A percentile compares a stretch with the other conserved stretches of the same genome.
Evolutionary conservation across 2,329 filamentous ascomycete species (phyloP).

Genomic region (Microdochium trichocladiopsis): DNA sequence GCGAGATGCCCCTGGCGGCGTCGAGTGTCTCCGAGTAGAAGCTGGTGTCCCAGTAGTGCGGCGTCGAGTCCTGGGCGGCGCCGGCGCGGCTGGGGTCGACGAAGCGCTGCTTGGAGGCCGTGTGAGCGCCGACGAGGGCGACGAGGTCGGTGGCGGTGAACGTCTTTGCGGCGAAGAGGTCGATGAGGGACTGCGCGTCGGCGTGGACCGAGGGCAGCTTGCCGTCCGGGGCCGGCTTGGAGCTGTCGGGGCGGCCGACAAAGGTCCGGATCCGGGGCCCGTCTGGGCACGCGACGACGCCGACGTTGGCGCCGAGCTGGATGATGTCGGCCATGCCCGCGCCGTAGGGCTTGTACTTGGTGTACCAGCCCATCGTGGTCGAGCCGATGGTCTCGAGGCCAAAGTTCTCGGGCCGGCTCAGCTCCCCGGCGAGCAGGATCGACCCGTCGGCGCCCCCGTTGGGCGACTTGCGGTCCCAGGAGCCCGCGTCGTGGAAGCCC

Average conservation of each 20-base stretch:
- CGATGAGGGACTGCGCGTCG: constrained; percentile 32
- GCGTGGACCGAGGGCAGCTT: constrained; percentile 35
- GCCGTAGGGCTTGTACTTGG: constrained; percentile 25
- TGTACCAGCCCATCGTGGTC: constrained; percentile 27
- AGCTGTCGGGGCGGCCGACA: constrained; percentile 38
- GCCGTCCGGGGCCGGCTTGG: constrained; percentile 28
- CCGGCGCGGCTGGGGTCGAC: constrained; percentile 29
- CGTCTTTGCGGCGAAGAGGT: constrained; percentile 41
- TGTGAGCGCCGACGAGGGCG: constrained; percentile 48
- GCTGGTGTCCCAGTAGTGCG: constrained; percentile 39
- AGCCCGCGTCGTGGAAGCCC: constrained; percentile 39
- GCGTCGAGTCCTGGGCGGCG: constrained; percentile 37
- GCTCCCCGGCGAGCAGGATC: constrained; percentile 31
- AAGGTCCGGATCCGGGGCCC: constrained; percentile 41
- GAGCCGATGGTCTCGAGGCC: constrained; percentile 34
- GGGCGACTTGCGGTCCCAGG: constrained; percentile 27
- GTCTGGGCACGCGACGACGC: constrained; percentile 41
- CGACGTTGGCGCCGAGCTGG: constrained; percentile 39
- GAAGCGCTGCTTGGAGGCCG: constrained; percentile 37
- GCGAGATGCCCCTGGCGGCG: constrained; percentile 1
- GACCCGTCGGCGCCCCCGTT: constrained; percentile 39
- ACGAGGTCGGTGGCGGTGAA: constrained; percentile 41
- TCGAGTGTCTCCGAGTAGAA: constrained; percentile 38
- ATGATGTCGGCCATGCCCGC: constrained; percentile 48
- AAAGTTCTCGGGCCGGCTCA: constrained; percentile 30